Evolutionary conservation across 306 rosid species (phyloP).

Genomic region (Cyclanthera cordifolia): DNA sequence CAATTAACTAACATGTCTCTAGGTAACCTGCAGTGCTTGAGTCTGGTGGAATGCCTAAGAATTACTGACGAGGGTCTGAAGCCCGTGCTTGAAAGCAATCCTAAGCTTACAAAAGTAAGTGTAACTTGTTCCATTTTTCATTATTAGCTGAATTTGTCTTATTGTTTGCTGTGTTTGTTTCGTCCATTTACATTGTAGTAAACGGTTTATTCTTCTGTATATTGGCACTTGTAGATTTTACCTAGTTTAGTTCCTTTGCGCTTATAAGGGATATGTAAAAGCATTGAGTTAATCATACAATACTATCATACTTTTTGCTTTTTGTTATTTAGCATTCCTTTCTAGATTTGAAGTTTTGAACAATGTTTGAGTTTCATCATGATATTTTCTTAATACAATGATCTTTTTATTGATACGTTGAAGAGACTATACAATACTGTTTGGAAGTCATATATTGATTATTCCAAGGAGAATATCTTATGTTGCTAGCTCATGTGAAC

Average conservation of each 20-base stretch:
- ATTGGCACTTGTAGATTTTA: not conserved
- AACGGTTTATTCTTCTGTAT: not conserved
- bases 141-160: not conserved
- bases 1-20: constrained; percentile 51
- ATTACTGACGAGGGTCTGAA: constrained; percentile 80
- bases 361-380: no score
- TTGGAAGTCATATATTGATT: no score
- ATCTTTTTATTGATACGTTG: no score
- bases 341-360: not conserved
- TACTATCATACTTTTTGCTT: not conserved
- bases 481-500: not conserved
- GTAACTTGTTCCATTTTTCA: not conserved
- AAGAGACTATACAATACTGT: no score
- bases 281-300: no score
- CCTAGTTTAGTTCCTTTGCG: not conserved
- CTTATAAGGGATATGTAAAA: no score
- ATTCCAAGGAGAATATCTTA: not conserved
- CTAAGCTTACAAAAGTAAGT: constrained; percentile 62
- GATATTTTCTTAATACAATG: no score
- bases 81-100: constrained; percentile 65
- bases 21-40: constrained; percentile 67
- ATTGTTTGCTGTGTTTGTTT: not conserved
- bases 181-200: not conserved
- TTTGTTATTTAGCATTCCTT: not conserved
- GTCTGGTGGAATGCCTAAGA: constrained; percentile 64